Evolutionary conservation across 345 rosid genomes (phyloP).

Genomic region (Turnera subulata): DNA sequence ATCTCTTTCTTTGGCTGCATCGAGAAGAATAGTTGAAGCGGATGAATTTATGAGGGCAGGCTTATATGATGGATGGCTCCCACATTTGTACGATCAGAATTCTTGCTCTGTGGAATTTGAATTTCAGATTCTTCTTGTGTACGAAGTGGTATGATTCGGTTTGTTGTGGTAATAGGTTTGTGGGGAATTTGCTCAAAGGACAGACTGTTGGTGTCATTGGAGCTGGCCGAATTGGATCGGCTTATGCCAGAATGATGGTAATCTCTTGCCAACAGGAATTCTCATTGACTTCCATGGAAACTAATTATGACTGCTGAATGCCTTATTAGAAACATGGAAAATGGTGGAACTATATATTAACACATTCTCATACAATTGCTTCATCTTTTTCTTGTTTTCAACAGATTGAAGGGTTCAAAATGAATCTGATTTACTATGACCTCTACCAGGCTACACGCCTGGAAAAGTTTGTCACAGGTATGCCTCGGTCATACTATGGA

Average conservation of each 20-base stretch:
- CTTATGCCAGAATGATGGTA: conserved; percentile 99
- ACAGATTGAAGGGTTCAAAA: conserved; percentile 94
- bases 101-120: background rate
- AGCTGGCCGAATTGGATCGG: conserved; percentile 98
- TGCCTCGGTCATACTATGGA: background rate
- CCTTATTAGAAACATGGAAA: no score
- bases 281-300: background rate
- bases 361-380: background rate
- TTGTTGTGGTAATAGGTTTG: conserved; percentile 46
- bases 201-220: conserved; percentile 99
- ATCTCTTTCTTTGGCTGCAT: conserved; percentile 82
- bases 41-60: conserved; percentile 97
- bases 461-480: conserved; percentile 91
- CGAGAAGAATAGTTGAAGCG: conserved; percentile 95
- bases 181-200: conserved; percentile 95
- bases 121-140: background rate
- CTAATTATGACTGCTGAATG: no score
- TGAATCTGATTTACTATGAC: conserved; percentile 93
- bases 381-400: conserved; percentile 1
- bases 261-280: conserved; percentile 9
- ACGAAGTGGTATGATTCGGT: background rate
- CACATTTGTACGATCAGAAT: conserved; percentile 49
- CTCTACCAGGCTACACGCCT: conserved; percentile 91
- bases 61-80: conserved; percentile 98
- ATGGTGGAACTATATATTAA: background rate